Evolutionary conservation across 2,329 filamentous ascomycete genomes (phyloP).

Genomic region (Pseudogymnoascus sp.): DNA sequence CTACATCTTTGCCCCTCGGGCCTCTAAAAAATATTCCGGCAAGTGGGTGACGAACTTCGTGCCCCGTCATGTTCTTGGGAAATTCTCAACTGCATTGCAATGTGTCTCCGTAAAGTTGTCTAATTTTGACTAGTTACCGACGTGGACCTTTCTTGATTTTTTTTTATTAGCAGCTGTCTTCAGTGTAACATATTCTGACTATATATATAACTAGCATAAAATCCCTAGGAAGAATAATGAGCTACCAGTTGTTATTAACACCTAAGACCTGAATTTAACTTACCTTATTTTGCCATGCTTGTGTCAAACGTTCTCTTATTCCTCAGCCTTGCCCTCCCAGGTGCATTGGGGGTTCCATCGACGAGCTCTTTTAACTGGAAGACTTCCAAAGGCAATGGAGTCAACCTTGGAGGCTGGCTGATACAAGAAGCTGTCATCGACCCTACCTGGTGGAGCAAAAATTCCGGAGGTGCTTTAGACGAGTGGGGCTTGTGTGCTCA

Average conservation of each 20-base stretch:
- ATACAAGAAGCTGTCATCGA: conserved; percentile 25
- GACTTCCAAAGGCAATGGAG: conserved; percentile 17
- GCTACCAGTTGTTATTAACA: background rate
- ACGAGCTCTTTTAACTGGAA: conserved; percentile 13
- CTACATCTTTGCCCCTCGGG: background rate
- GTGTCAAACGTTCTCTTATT: background rate
- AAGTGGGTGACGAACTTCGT: background rate
- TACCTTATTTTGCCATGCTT: background rate
- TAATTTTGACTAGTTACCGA: background rate
- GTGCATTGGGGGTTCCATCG: background rate
- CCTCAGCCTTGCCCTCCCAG: background rate
- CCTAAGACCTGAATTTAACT: background rate
- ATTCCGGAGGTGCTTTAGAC: conserved; percentile 17
- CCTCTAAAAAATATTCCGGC: background rate
- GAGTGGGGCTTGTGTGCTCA: conserved; percentile 30
- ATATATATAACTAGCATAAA: background rate
- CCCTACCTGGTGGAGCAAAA: conserved; percentile 31
- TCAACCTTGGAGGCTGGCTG: conserved; percentile 29
- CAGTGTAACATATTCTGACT: background rate
- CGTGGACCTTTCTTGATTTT: background rate
- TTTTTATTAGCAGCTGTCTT: background rate
- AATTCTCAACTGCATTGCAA: background rate
- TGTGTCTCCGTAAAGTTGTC: background rate
- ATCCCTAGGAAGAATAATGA: background rate
- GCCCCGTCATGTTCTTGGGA: background rate